Evolutionary conservation across 768 basidiomycete genomes (phyloP), one percentile per base, ranked within the genome.

Genomic region (Lactifluus volemus): DNA sequence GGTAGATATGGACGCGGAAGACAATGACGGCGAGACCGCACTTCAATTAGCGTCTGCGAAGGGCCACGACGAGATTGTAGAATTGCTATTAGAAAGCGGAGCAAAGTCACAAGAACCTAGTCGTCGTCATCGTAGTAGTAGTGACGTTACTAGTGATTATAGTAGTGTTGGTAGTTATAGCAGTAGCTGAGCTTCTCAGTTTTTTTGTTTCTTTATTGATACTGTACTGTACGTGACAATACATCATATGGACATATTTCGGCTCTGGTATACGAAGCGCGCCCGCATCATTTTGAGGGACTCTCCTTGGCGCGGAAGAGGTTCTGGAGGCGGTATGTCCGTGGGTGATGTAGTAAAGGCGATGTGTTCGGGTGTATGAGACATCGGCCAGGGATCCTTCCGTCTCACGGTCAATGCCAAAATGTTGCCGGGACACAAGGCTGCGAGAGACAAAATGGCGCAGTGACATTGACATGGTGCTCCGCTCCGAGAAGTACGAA

Each of bases 221-320:
- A 34, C 32, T 34, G 32, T 34, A 34, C 32, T 34, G 32, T 34
- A 34, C 9, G 32, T 34, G 32, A 34, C 9, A 34, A 34, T 34
- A 34, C 25, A 25, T 25, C 25, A 25, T 25, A 25, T 25, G 25
- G 25, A 25, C 25, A 25, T 25, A 25, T 99, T 99, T 67, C 96
- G 80, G 11, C 87, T 87, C 75, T 98, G 25, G 73, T 98, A 99
- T 10, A 95, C 81, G 50, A 99, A 80, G 29, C 97, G 81, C 55
- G 94, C 90, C 38, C 93, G 83, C 58, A 86, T 76, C 2, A 82
- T 84, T 45, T 85, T 79, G 29, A 83, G 70, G 4, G 79, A 68
- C 71, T 98, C 25, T 25, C 25, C 84, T 0, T 78, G 78, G 21
- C 95, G 80, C 38, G 84, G 81, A 10, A 96, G 73, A 2, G 89